Evolutionary conservation across 2,329 filamentous ascomycete species (phyloP).

Genomic region (Alternaria sp.): DNA sequence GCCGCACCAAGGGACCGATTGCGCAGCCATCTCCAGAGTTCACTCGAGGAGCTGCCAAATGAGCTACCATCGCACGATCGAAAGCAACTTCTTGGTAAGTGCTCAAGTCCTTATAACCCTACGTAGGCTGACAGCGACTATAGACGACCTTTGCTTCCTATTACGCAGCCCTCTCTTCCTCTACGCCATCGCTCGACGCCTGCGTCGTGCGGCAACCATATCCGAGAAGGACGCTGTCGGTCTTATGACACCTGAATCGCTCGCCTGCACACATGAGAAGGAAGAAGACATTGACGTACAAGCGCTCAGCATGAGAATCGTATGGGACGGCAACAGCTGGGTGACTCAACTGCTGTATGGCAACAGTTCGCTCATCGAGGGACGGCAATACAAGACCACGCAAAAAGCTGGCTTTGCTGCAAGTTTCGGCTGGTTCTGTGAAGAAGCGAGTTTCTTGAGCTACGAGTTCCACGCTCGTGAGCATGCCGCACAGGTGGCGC

Average conservation of each 20-base stretch:
- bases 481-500: neutral
- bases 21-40: constrained; percentile 11
- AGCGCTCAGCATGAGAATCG: constrained; percentile 13
- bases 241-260: neutral
- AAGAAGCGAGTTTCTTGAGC: constrained; percentile 19
- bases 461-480: constrained; percentile 23
- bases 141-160: constrained; percentile 21
- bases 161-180: constrained; percentile 20
- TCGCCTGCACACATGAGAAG: neutral
- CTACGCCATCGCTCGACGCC: constrained; percentile 17
- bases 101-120: neutral
- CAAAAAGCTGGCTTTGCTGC: constrained; percentile 7
- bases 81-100: constrained; percentile 16
- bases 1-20: neutral
- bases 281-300: neutral
- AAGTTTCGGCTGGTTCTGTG: constrained; percentile 25
- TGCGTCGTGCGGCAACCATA: neutral
- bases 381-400: constrained; percentile 2
- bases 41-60: constrained; percentile 14
- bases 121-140: neutral
- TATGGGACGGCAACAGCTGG: constrained; percentile 17
- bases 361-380: constrained; percentile 16
- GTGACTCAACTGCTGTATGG: constrained; percentile 13
- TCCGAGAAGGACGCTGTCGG: neutral
- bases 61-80: constrained; percentile 15